Evolutionary conservation across 192 early-diverging fungal genomes (phyloP).

Genomic region (Coemansia sp.): DNA sequence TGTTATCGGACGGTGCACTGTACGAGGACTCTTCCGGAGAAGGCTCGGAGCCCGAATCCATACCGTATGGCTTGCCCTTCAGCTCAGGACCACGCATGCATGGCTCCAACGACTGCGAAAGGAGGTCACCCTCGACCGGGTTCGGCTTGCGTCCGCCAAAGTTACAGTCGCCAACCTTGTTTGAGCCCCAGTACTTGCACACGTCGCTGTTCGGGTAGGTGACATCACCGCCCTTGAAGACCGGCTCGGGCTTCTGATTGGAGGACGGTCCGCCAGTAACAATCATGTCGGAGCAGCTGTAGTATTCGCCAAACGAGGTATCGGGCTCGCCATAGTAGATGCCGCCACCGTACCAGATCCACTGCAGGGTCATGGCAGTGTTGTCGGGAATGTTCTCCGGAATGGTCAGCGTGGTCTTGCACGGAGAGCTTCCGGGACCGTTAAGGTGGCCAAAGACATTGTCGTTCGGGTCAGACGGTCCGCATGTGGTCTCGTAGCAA

Average conservation of each 20-base stretch:
- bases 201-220: slow-evolving; percentile 55
- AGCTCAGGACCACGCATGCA: slow-evolving; percentile 46
- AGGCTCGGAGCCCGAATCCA: slow-evolving; percentile 18
- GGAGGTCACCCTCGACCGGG: slow-evolving; percentile 50
- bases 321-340: slow-evolving; percentile 58
- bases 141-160: slow-evolving; percentile 54
- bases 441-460: slow-evolving; percentile 53
- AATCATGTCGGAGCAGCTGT: slow-evolving; percentile 56
- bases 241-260: slow-evolving; percentile 19
- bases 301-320: slow-evolving; percentile 62
- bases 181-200: slow-evolving; percentile 66
- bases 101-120: slow-evolving; percentile 60
- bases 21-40: slow-evolving; percentile 1
- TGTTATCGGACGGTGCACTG: neutral
- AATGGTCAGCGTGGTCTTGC: slow-evolving; percentile 53
- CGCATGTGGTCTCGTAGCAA: slow-evolving; percentile 62
- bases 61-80: slow-evolving; percentile 52
- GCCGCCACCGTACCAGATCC: slow-evolving; percentile 64
- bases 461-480: slow-evolving; percentile 42
- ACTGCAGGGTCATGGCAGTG: slow-evolving; percentile 57
- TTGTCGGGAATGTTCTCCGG: slow-evolving; percentile 57
- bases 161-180: slow-evolving; percentile 59
- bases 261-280: slow-evolving; percentile 53
- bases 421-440: slow-evolving; percentile 54
- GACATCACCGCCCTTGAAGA: slow-evolving; percentile 55